phyloP scores from a whole-genome alignment of 2,329 filamentous ascomycete genomes.

The Trichoderma sp. region DNA sequence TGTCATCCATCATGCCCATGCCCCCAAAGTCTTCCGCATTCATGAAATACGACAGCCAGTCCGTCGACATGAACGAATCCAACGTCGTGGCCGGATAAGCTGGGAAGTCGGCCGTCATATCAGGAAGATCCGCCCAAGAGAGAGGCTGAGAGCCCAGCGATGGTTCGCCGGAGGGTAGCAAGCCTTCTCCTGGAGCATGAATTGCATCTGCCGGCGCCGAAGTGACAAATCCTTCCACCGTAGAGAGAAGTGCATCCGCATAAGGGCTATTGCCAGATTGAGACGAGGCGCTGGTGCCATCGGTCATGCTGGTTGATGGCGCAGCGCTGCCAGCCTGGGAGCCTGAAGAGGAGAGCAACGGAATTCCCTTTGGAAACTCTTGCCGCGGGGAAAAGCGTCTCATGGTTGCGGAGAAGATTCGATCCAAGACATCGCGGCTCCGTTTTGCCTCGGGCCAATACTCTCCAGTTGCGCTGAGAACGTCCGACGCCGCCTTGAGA shows the following conservation, averaged over 20 bases:
- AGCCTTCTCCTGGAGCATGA: not conserved
- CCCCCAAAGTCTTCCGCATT: conserved; percentile 19
- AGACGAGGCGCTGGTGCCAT: conserved; percentile 1
- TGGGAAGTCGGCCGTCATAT: conserved; percentile 15
- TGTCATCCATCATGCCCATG: conserved; percentile 19
- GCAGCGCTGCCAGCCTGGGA: not conserved
- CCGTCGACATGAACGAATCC: conserved; percentile 21
- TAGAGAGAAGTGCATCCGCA: not conserved
- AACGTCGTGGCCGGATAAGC: conserved; percentile 8
- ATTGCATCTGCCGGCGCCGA: not conserved
- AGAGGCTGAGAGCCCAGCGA: not conserved
- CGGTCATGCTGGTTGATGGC: not conserved
- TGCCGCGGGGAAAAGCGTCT: conserved; percentile 14
- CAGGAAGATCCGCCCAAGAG: not conserved
- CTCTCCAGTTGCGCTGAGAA: conserved; percentile 56
- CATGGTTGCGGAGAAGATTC: conserved; percentile 23
- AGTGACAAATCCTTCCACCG: not conserved
- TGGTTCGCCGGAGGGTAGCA: not conserved
- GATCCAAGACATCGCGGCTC: conserved; percentile 49
- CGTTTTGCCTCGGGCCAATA: conserved; percentile 56
- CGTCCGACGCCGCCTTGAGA: conserved; percentile 48
- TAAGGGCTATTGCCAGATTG: conserved; percentile 14
- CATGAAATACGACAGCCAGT: conserved; percentile 26
- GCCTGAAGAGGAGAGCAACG: not conserved
- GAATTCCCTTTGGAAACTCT: not conserved